A percentile compares a stretch with the other conserved stretches of the same genome.
Evolutionary conservation across 352 stramenopile species (phyloP).

Genomic region (Globisporangium paroecandrum): DNA sequence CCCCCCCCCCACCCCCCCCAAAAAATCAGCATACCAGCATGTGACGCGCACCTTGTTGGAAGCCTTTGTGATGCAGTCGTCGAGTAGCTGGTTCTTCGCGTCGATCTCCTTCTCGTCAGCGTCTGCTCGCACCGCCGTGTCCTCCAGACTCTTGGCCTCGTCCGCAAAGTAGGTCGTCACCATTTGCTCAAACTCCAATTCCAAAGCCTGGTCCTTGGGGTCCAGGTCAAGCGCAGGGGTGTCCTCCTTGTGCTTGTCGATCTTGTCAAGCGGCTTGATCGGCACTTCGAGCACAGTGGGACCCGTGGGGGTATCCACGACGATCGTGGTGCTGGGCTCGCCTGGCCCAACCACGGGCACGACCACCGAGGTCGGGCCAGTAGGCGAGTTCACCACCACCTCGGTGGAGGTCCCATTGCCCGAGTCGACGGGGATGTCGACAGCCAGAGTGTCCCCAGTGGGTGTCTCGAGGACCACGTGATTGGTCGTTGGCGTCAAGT

Average conservation of each 20-base stretch:
- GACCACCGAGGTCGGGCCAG: not conserved
- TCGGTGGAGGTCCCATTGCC: not conserved
- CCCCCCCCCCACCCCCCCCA: too few relatives aligned
- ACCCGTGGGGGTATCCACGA: slow-evolving; percentile 13
- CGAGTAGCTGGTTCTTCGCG: slow-evolving; percentile 23
- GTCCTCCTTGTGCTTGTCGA: not conserved
- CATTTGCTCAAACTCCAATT: slow-evolving; percentile 30
- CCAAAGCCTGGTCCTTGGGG: not conserved
- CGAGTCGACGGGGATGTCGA: not conserved
- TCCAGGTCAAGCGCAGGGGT: not conserved
- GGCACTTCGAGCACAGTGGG: slow-evolving; percentile 12
- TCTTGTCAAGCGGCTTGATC: not conserved
- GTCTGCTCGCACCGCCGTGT: slow-evolving; percentile 19
- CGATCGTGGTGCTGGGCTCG: slow-evolving; percentile 5
- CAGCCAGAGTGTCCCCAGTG: not conserved
- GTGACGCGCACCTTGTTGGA: slow-evolving; percentile 36
- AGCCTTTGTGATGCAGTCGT: slow-evolving; percentile 43
- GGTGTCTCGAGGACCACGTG: not conserved
- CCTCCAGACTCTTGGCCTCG: slow-evolving; percentile 27
- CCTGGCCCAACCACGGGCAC: slow-evolving; percentile 1
- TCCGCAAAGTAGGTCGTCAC: slow-evolving; percentile 27
- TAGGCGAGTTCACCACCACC: slow-evolving; percentile 11
- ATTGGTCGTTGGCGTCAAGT: slow-evolving; percentile 4
- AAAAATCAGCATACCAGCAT: not conserved
- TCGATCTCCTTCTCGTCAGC: slow-evolving; percentile 20